Percentiles rank a stretch among this genome's conserved stretches.
Evolutionary conservation across 2,329 filamentous ascomycete genomes (phyloP).

Genomic region (Diatrype stigma): DNA sequence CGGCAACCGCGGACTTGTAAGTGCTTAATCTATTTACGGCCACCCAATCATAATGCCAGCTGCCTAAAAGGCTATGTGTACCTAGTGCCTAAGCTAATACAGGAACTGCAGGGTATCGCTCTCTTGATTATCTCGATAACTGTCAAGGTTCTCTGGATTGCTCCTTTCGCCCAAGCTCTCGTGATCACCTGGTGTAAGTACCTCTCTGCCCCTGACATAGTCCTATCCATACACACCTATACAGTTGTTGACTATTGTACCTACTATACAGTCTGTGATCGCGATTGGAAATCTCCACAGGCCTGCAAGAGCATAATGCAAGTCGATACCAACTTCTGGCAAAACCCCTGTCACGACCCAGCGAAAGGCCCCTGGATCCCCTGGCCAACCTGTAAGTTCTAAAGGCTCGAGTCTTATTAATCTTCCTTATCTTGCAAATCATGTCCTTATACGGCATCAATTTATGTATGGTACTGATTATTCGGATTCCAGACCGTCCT

Average conservation of each 20-base stretch:
- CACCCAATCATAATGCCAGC: too few species aligned
- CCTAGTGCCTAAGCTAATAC: too few species aligned
- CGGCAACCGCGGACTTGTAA: too few species aligned
- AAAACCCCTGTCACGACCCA: neutral
- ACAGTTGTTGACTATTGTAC: too few species aligned
- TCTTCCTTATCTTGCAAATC: neutral
- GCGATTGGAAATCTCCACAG: constrained; percentile 4
- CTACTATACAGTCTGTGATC: constrained; percentile 4
- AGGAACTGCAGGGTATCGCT: too few species aligned
- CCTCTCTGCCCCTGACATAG: too few species aligned
- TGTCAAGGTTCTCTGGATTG: constrained; percentile 11
- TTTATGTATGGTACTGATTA: neutral
- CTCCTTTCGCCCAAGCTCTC: constrained; percentile 6
- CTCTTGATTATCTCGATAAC: constrained; percentile 9
- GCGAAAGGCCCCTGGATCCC: constrained; percentile 1
- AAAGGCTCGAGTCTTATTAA: neutral
- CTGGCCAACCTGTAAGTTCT: constrained; percentile 9
- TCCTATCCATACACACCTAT: too few species aligned
- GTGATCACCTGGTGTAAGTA: constrained; percentile 4
- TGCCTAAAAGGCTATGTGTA: too few species aligned
- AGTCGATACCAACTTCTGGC: constrained; percentile 1
- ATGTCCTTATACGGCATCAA: neutral
- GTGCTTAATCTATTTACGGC: too few species aligned
- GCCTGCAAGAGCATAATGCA: constrained; percentile 11
- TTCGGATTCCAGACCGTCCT: neutral